A percentile compares a stretch with the other conserved stretches of the same genome.
phyloP scores from a whole-genome alignment of 371 early-diverging fungal species.

The Mortierella sp. region DNA sequence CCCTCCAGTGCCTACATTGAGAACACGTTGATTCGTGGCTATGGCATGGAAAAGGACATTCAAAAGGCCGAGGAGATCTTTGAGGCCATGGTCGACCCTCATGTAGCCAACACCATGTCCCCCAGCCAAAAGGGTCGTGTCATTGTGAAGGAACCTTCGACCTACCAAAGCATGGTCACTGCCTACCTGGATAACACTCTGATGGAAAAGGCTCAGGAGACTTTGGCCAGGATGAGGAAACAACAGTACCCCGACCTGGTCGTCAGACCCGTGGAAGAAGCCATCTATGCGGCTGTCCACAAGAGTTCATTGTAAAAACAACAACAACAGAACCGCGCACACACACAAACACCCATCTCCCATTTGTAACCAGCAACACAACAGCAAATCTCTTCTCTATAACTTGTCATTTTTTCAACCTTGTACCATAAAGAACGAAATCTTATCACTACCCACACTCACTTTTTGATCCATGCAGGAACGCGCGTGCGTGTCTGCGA shows the following conservation, averaged over 20 bases:
- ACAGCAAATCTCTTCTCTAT: no score
- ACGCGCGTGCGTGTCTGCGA: no score
- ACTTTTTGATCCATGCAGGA: no score
- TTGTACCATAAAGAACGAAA: no score
- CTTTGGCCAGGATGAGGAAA: conserved; percentile 27
- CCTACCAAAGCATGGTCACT: conserved; percentile 70
- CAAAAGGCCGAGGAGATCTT: conserved; percentile 63
- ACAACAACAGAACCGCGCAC: background rate
- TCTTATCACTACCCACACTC: no score
- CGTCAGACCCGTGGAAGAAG: conserved; percentile 50
- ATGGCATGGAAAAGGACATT: conserved; percentile 55
- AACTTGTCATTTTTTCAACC: no score
- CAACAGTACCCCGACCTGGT: conserved; percentile 51
- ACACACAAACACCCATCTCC: no score
- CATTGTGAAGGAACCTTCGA: conserved; percentile 68
- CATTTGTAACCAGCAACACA: no score
- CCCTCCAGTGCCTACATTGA: conserved; percentile 70
- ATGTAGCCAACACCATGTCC: conserved; percentile 13
- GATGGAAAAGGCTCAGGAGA: conserved; percentile 55
- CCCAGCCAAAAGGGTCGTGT: conserved; percentile 4
- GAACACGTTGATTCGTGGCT: conserved; percentile 69
- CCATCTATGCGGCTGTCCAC: conserved; percentile 18
- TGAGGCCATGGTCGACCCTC: conserved; percentile 66
- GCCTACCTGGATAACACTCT: conserved; percentile 62
- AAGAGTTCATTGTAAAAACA: background rate